Percentiles rank a stretch among this genome's conserved stretches.
Evolutionary conservation across 2,329 filamentous ascomycete species (phyloP).

Genomic region (Phoma sp.): DNA sequence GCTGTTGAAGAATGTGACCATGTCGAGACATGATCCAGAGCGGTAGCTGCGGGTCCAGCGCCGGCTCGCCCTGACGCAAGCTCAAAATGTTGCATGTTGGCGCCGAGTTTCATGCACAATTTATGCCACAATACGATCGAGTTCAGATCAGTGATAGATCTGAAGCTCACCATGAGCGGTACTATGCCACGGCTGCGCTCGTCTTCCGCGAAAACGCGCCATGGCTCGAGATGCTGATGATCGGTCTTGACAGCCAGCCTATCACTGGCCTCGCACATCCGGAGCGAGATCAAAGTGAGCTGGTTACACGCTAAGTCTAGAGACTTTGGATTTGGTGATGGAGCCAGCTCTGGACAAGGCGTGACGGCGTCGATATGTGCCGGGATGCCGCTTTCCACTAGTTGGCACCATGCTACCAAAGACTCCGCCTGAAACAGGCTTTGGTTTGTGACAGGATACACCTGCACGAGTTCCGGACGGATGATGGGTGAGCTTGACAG

Average conservation of each 20-base stretch:
- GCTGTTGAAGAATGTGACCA: constrained; percentile 61
- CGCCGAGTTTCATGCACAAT: constrained; percentile 59
- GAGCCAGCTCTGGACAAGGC: constrained; percentile 25
- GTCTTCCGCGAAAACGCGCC: constrained; percentile 57
- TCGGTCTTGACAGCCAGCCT: constrained; percentile 34
- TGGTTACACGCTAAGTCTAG: constrained; percentile 27
- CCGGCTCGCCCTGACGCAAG: constrained; percentile 59
- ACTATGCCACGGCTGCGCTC: constrained; percentile 51
- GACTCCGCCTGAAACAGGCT: constrained; percentile 53
- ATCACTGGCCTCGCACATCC: constrained; percentile 45
- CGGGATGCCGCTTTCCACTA: constrained; percentile 37
- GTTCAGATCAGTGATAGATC: constrained; percentile 53
- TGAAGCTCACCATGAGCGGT: constrained; percentile 45
- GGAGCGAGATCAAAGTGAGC: constrained; percentile 41
- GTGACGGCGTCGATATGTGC: constrained; percentile 43
- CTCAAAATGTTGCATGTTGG: constrained; percentile 61
- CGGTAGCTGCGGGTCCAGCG: constrained; percentile 54
- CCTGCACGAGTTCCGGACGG: constrained; percentile 54
- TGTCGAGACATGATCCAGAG: constrained; percentile 57
- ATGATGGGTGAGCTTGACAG: constrained; percentile 56
- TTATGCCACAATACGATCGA: constrained; percentile 60
- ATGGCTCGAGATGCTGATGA: constrained; percentile 43
- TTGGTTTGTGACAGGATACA: constrained; percentile 55
- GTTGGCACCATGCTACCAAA: constrained; percentile 40
- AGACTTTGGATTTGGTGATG: neutral